Evolutionary conservation across 2,329 filamentous ascomycete species (phyloP), one percentile per base, ranked within the genome.

Genomic region (Diplodia mutila): DNA sequence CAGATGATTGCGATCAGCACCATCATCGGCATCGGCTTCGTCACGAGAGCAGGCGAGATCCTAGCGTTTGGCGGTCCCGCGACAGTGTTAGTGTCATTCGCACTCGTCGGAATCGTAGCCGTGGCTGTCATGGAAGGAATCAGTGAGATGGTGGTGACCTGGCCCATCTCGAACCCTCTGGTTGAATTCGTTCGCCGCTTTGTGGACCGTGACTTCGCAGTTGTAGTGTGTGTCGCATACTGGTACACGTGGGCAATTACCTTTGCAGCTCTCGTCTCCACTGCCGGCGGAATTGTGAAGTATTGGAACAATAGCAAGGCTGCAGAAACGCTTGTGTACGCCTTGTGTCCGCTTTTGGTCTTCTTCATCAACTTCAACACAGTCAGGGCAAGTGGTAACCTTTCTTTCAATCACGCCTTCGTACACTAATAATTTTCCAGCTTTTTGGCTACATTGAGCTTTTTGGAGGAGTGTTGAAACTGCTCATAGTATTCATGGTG

Each of bases 121-220:
- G 77, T 78, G 69, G 70, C 71, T 34, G 74, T 80, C 3, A 80
- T 80, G 78, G 78, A 80, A 67, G 75, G 78, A n/a, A 72, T 80
- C 25, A 73, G 73, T 25, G 79, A 80, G 61, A 74, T 80, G 72
- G 73, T 80, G 2, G 72, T 73, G 6, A 71, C 77, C 27, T 80
- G 77, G 76, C 78, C 78, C 0, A 76, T 79, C 9, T 73, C 79
- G 6, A 79, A 78, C 54, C 76, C 78, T 1, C 67, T 79, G 32
- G 73, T 76, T 16, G 74, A 79, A 39, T 80, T 77, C 51, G 75
- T 80, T 5, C 69, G 74, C 16, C 71, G 72, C 21, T 80, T 80
- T 67, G 76, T 80, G 16, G 79, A 80, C 59, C 71, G 72, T 51
- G 78, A 80, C 37, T 61, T 80, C 14, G 78, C 76, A 0, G 74